Percentiles rank a stretch among this genome's conserved stretches.
phyloP scores from a whole-genome alignment of 2,329 filamentous ascomycete species.

The Colletotrichum sp. region DNA sequence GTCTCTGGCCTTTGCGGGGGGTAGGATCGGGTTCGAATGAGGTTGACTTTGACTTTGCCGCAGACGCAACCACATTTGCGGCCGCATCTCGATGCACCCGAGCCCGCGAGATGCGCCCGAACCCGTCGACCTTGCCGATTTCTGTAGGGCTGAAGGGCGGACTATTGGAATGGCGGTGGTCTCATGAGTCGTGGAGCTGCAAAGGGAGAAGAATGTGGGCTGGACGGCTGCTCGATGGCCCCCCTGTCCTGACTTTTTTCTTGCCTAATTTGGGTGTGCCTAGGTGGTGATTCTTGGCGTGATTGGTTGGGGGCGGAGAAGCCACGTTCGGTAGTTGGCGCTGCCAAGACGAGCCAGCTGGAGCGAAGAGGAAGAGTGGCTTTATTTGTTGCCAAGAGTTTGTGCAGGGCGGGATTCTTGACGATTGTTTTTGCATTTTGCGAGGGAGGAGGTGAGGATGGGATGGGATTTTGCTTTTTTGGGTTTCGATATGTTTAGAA shows the following conservation, averaged over 20 bases:
- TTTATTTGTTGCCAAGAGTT: neutral
- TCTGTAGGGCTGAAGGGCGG: neutral
- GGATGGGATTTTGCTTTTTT: neutral
- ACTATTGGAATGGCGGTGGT: neutral
- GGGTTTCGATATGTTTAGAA: neutral
- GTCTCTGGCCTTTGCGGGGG: neutral
- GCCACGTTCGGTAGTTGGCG: neutral
- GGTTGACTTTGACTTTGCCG: constrained; percentile 6
- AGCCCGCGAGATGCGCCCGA: neutral
- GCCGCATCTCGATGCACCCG: neutral
- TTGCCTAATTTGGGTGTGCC: constrained; percentile 1
- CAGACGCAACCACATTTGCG: neutral
- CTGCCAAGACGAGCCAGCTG: neutral
- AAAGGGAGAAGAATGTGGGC: neutral
- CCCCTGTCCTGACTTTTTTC: neutral
- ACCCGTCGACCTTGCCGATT: neutral
- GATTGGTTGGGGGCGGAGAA: constrained; percentile 1
- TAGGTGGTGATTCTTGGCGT: constrained; percentile 4
- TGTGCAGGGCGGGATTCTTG: neutral
- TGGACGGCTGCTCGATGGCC: neutral
- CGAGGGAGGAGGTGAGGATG: neutral
- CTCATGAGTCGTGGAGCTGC: neutral
- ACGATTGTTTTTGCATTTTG: neutral
- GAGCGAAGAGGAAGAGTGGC: neutral
- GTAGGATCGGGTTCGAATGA: neutral